phyloP scores from a whole-genome alignment of 257 asterid genomes.

The Solanum verrucosum region DNA sequence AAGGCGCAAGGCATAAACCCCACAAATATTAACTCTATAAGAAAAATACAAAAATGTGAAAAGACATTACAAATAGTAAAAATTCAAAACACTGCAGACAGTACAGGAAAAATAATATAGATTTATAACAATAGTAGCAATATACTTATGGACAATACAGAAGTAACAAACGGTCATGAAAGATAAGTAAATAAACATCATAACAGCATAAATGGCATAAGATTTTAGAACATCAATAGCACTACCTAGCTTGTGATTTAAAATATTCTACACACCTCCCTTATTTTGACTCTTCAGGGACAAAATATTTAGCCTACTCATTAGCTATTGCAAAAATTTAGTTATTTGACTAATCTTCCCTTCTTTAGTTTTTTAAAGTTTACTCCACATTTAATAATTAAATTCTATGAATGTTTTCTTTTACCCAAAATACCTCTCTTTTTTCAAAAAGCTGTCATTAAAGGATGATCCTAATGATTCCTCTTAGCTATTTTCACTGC shows the following conservation, averaged over 20 bases:
- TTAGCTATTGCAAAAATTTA: neutral
- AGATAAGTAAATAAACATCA: neutral
- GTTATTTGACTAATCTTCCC: neutral
- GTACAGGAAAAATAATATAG: neutral
- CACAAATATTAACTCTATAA: neutral
- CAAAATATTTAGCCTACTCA: neutral
- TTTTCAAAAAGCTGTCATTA: neutral
- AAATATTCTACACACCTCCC: neutral
- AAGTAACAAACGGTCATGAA: neutral
- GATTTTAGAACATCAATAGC: neutral
- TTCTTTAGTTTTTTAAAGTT: neutral
- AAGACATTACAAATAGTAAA: neutral
- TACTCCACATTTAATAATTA: neutral
- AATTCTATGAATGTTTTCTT: neutral
- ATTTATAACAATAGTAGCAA: neutral
- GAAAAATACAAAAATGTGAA: neutral
- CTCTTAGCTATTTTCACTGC: neutral
- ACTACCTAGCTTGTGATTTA: neutral
- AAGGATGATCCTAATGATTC: neutral
- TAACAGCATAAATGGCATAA: neutral
- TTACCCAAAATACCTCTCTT: neutral
- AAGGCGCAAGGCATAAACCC: neutral
- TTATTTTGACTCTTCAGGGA: neutral
- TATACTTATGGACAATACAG: neutral
- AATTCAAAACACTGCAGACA: neutral